A percentile compares a stretch with the other conserved stretches of the same genome.
phyloP scores from a whole-genome alignment of 2,329 filamentous ascomycete genomes.

The Talaromyces sp. region DNA sequence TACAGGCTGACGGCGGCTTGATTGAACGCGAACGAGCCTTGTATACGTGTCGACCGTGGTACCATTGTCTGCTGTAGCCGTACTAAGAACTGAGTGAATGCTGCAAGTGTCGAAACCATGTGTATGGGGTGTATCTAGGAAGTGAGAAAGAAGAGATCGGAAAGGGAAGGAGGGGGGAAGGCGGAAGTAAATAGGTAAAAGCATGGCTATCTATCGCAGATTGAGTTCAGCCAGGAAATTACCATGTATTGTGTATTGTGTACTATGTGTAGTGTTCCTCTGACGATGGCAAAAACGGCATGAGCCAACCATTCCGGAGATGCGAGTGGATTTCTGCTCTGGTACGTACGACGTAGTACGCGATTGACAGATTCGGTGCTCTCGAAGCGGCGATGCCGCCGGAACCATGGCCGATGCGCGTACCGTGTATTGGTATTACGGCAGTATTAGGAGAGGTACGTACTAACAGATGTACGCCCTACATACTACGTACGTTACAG shows the following conservation, averaged over 20 bases:
- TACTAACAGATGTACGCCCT: background rate
- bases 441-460: background rate
- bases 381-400: constrained; percentile 16
- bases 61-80: constrained; percentile 15
- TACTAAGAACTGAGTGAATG: background rate
- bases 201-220: constrained; percentile 5
- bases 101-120: background rate
- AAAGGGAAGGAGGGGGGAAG: background rate
- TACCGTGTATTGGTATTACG: background rate
- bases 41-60: constrained; percentile 6
- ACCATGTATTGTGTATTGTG: background rate
- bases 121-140: background rate
- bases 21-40: constrained; percentile 12
- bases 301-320: constrained; percentile 1
- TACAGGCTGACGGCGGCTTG: background rate
- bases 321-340: background rate
- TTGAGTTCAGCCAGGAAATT: background rate
- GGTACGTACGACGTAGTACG: background rate
- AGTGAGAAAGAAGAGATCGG: background rate
- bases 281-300: constrained; percentile 2
- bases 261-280: background rate
- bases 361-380: background rate
- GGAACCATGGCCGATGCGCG: constrained; percentile 2
- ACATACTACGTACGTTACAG: background rate
- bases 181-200: background rate